Conservation (phyloP, 2,329 filamentous ascomycete species). For the Fusarium euwallaceae region DNA sequence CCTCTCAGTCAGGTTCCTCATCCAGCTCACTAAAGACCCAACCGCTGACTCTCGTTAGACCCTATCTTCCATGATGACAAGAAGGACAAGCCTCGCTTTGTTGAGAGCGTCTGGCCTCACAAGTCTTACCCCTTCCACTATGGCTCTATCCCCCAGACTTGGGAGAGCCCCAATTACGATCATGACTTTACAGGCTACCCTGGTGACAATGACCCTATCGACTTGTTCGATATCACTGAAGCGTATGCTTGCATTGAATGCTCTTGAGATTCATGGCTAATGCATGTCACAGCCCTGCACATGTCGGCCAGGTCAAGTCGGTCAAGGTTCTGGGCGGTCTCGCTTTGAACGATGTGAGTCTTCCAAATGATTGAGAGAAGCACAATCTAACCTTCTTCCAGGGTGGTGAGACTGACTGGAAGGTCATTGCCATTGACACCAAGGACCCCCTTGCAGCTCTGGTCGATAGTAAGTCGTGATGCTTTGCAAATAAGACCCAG, state of each 20-base stretch:
- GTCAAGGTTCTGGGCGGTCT: conserved; percentile 58
- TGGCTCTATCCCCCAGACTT: conserved; percentile 60
- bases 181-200: conserved; percentile 54
- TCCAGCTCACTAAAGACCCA: accelerated
- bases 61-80: conserved; percentile 59
- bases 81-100: conserved; percentile 53
- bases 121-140: conserved; percentile 59
- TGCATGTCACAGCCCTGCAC: conserved; percentile 33
- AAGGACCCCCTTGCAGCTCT: conserved; percentile 54
- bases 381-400: accelerated
- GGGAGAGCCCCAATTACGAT: conserved; percentile 58
- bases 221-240: conserved; percentile 56
- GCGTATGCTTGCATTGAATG: not conserved
- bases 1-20: conserved; percentile 51
- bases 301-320: conserved; percentile 56
- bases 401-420: conserved; percentile 57
- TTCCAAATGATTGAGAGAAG: accelerated
- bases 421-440: conserved; percentile 55
- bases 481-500: accelerated
- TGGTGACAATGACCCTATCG: conserved; percentile 59
- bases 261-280: not conserved
- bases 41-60: conserved; percentile 42
- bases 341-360: conserved; percentile 54
- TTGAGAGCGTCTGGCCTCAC: conserved; percentile 59
- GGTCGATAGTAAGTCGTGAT: conserved; percentile 49